Percentiles rank a stretch among this genome's conserved stretches.
These are phyloP conservation scores for Annulohypoxylon bovei DNA, from an alignment of 495 filamentous ascomycete species.

Conservation along the genomic window DNA sequence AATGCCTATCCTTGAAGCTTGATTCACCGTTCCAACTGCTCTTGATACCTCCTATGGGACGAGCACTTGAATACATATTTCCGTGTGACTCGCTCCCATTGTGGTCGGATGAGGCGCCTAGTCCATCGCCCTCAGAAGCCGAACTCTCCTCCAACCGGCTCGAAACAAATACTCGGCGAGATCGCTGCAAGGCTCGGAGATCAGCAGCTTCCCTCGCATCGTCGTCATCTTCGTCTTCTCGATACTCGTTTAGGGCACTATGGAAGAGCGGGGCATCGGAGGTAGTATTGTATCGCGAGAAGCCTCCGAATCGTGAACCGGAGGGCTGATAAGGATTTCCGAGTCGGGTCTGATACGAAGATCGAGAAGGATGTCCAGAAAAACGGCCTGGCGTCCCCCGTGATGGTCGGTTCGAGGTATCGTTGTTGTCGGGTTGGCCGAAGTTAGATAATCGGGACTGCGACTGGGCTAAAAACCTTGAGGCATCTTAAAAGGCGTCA, in stretches of 20 bases:
- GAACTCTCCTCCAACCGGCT: slow-evolving; percentile 82
- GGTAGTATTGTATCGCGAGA: slow-evolving; percentile 72
- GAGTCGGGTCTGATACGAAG: slow-evolving; percentile 52
- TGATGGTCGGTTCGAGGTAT: slow-evolving; percentile 47
- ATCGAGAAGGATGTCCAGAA: slow-evolving; percentile 48
- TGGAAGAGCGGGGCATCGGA: slow-evolving; percentile 92
- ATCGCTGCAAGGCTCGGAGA: slow-evolving; percentile 88
- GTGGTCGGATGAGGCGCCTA: slow-evolving; percentile 64
- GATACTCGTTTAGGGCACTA: slow-evolving; percentile 77
- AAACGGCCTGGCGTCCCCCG: slow-evolving; percentile 50
- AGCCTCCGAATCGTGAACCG: slow-evolving; percentile 74
- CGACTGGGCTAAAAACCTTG: slow-evolving; percentile 95
- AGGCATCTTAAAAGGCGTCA: slow-evolving; percentile 76
- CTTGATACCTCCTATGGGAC: slow-evolving; percentile 63
- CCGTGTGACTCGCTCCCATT: slow-evolving; percentile 57
- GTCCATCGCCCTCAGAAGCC: slow-evolving; percentile 76
- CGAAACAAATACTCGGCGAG: slow-evolving; percentile 85
- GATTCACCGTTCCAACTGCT: slow-evolving; percentile 68
- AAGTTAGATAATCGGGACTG: slow-evolving; percentile 81
- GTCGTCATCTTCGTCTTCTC: slow-evolving; percentile 92
- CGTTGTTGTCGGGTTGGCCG: slow-evolving; percentile 67
- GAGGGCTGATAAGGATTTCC: slow-evolving; percentile 78
- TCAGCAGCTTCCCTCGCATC: slow-evolving; percentile 92
- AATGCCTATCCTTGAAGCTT: slow-evolving; percentile 49
- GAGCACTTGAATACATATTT: slow-evolving; percentile 46